Evolutionary conservation across 2,329 filamentous ascomycete genomes (phyloP).

Genomic region (Albophoma yamanashiensis): DNA sequence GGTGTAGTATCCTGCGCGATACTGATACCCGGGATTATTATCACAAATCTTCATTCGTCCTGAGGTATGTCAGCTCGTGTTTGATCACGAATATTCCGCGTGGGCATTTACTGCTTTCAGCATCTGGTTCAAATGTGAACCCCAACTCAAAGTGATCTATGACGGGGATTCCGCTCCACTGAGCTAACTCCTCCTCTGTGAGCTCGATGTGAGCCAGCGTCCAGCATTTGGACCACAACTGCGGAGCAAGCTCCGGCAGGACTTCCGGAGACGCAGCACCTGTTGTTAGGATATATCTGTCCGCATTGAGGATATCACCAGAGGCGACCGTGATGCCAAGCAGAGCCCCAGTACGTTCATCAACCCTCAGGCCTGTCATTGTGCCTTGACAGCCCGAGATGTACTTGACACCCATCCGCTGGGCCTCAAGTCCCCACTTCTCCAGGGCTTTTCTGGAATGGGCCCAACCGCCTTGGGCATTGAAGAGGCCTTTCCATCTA

Average conservation of each 20-base stretch:
- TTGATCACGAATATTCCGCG: background rate
- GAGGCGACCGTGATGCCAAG: background rate
- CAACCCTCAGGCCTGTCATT: background rate
- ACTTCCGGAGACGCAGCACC: background rate
- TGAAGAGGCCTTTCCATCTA: background rate
- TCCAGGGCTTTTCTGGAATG: background rate
- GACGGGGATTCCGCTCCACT: background rate
- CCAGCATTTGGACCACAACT: background rate
- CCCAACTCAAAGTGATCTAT: background rate
- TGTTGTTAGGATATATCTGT: background rate
- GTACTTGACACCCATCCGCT: background rate
- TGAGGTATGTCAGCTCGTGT: background rate
- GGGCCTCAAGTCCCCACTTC: background rate
- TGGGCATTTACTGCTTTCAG: background rate
- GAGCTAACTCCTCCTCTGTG: background rate
- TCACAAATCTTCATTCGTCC: background rate
- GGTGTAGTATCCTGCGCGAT: background rate
- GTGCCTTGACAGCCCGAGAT: background rate
- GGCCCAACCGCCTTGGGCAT: background rate
- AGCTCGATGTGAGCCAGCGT: background rate
- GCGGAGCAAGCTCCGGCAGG: background rate
- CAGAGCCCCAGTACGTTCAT: background rate
- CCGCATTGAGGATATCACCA: background rate
- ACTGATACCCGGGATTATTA: background rate
- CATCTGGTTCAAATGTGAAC: constrained; percentile 5